phyloP scores from a whole-genome alignment of 306 rosid genomes.

The Malus sylvestris region DNA sequence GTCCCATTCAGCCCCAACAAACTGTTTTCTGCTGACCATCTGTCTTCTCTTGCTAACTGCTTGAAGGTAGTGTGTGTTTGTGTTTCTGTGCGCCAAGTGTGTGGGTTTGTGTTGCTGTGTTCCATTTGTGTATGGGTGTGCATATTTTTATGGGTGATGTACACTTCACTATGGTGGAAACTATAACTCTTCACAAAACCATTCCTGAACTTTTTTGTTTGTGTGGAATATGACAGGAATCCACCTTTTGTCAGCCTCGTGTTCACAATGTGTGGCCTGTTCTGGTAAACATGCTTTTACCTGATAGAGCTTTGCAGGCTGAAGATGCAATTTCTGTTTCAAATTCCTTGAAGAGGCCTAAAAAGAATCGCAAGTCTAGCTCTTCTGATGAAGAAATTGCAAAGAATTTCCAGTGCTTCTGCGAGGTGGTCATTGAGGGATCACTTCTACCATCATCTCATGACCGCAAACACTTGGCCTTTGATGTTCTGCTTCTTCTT shows the following conservation, averaged over 20 bases:
- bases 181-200: neutral
- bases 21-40: conserved; percentile 60
- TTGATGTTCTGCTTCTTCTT: conserved; percentile 69
- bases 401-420: conserved; percentile 51
- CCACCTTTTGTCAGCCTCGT: conserved; percentile 93
- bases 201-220: conserved; percentile 3
- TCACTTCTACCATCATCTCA: conserved; percentile 90
- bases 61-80: conserved; percentile 52
- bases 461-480: conserved; percentile 90
- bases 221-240: conserved; percentile 58
- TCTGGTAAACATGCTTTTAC: conserved; percentile 61
- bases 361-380: conserved; percentile 66
- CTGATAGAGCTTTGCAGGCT: conserved; percentile 52
- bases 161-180: neutral
- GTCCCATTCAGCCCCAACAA: conserved; percentile 53
- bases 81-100: neutral
- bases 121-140: neutral
- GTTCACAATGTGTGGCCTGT: conserved; percentile 86
- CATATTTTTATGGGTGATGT: conserved; percentile 2
- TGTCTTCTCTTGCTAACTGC: conserved; percentile 60
- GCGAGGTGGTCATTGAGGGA: conserved; percentile 77
- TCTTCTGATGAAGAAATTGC: conserved; percentile 78
- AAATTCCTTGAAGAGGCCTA: conserved; percentile 73
- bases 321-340: conserved; percentile 63
- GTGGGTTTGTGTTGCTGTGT: neutral